A percentile compares a stretch with the other conserved stretches of the same genome.
Conservation (phyloP, 305 asterid species). For the Fraxinus baroniana region DNA sequence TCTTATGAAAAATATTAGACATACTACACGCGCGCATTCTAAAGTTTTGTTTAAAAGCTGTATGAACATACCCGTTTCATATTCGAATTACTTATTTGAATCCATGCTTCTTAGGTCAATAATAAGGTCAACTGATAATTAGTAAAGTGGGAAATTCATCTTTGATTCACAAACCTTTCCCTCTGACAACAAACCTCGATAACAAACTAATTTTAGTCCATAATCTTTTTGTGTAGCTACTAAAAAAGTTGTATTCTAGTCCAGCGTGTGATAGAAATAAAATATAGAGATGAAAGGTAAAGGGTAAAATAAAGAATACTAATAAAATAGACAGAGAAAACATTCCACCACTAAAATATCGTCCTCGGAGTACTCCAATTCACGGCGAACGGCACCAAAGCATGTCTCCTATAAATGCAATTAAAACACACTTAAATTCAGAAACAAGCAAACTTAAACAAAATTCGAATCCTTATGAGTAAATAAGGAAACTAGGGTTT, state of each 20-base stretch:
- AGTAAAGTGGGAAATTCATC: neutral
- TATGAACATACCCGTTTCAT: neutral
- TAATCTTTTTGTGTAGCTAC: conserved; percentile 5
- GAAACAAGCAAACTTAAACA: neutral
- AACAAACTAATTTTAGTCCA: conserved; percentile 4
- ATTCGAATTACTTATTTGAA: neutral
- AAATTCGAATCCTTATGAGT: neutral
- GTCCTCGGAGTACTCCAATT: conserved; percentile 58
- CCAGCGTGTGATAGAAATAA: neutral
- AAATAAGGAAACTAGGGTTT: conserved; percentile 36
- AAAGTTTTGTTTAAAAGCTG: neutral
- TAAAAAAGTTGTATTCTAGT: neutral
- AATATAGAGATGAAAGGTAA: conserved; percentile 2
- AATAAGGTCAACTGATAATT: neutral
- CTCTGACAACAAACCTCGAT: neutral
- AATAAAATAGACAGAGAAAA: conserved; percentile 16
- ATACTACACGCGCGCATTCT: neutral
- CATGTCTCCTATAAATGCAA: conserved; percentile 74
- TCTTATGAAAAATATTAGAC: neutral
- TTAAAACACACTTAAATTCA: neutral
- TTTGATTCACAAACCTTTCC: neutral
- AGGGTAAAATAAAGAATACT: neutral
- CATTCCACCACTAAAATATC: conserved; percentile 55
- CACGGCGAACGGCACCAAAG: conserved; percentile 82
- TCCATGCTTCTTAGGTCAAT: neutral